Percentiles rank a stretch among this genome's conserved stretches.
phyloP scores from a whole-genome alignment of 2,329 filamentous ascomycete genomes.

The Dactylonectria estremocensis region DNA sequence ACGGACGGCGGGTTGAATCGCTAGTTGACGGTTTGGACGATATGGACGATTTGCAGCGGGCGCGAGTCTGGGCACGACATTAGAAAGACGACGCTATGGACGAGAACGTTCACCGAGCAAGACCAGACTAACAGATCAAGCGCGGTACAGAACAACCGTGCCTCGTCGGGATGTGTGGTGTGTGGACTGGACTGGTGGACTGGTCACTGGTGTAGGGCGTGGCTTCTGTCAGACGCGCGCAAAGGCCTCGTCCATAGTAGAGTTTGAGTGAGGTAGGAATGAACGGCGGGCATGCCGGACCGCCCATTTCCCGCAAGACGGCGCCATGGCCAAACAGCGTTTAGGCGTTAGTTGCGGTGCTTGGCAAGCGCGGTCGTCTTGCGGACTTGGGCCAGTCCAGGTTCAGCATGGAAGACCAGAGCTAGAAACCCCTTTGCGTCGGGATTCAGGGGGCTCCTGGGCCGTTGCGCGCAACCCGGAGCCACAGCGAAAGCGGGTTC shows the following conservation, averaged over 20 bases:
- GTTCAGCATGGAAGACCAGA: background rate
- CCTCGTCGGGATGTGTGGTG: constrained; percentile 31
- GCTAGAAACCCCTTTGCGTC: background rate
- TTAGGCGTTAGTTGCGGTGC: constrained; percentile 19
- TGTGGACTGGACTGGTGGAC: constrained; percentile 8
- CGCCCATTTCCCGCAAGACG: constrained; percentile 23
- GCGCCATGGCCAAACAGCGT: constrained; percentile 14
- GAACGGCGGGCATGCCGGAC: constrained; percentile 26
- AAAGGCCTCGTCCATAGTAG: constrained; percentile 6
- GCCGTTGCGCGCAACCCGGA: background rate
- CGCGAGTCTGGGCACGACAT: constrained; percentile 43
- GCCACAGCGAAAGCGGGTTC: constrained; percentile 16
- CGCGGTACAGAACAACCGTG: constrained; percentile 23
- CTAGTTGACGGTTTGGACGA: constrained; percentile 48
- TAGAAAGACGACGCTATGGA: constrained; percentile 45
- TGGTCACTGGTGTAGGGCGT: constrained; percentile 14
- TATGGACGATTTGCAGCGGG: constrained; percentile 45
- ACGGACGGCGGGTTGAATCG: constrained; percentile 32
- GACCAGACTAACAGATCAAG: constrained; percentile 39
- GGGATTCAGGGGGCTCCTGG: background rate
- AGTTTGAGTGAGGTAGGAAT: constrained; percentile 27
- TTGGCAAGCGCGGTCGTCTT: constrained; percentile 1
- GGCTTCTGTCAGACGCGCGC: constrained; percentile 24
- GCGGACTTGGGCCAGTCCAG: too few species aligned
- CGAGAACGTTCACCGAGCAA: constrained; percentile 53